phyloP scores from a whole-genome alignment of 306 rosid genomes.

The Cucurbita argyrosperma region DNA sequence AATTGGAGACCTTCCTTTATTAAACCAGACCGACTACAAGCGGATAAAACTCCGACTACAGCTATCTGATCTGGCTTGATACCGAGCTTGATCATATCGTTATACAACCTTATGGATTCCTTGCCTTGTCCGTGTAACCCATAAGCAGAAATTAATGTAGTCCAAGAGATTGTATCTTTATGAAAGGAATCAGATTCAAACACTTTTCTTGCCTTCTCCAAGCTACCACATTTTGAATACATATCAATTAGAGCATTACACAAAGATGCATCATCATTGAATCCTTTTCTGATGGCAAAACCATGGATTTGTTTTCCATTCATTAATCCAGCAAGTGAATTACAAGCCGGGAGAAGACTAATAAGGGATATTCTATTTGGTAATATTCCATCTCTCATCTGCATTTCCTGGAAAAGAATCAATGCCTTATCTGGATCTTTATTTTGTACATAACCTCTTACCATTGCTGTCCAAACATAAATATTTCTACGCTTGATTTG shows the following conservation, averaged over 20 bases:
- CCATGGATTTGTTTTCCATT: conserved; percentile 65
- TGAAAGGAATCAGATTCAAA: conserved; percentile 35
- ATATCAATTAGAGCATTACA: conserved; percentile 61
- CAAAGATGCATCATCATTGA: conserved; percentile 28
- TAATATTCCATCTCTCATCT: conserved; percentile 30
- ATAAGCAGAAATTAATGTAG: conserved; percentile 60
- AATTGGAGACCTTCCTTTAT: conserved; percentile 53
- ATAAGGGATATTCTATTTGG: conserved; percentile 60
- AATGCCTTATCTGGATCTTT: conserved; percentile 44
- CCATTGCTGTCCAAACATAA: conserved; percentile 62
- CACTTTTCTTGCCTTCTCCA: conserved; percentile 35
- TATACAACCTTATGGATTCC: conserved; percentile 44
- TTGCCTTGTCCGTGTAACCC: conserved; percentile 67
- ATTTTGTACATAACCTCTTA: conserved; percentile 44
- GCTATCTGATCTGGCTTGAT: conserved; percentile 55
- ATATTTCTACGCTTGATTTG: conserved; percentile 47
- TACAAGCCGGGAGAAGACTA: conserved; percentile 60
- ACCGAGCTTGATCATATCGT: conserved; percentile 39
- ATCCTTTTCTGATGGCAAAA: conserved; percentile 33
- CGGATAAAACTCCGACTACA: conserved; percentile 58
- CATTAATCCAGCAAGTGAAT: conserved; percentile 34
- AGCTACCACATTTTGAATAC: conserved; percentile 76
- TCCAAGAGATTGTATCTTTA: conserved; percentile 58
- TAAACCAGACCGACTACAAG: conserved; percentile 63
- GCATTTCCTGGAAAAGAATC: conserved; percentile 47